phyloP scores from a whole-genome alignment of 1,284 basidiomycete species.

The Microbotryum silenes-acaulis region DNA sequence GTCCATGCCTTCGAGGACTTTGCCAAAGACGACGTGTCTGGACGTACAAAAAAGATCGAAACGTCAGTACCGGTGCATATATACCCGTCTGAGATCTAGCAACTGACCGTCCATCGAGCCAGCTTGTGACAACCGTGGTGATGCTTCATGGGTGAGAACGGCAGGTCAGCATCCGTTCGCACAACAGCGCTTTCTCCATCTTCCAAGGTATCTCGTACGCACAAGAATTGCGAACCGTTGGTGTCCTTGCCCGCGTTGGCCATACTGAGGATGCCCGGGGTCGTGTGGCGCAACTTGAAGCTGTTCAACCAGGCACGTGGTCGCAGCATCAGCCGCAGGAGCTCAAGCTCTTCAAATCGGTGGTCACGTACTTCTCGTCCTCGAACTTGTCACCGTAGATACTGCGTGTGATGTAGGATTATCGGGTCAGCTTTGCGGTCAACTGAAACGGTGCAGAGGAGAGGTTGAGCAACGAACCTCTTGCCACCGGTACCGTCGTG shows the following conservation, averaged over 20 bases:
- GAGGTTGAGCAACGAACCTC: neutral
- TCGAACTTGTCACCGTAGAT: conserved; percentile 40
- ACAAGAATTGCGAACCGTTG: conserved; percentile 48
- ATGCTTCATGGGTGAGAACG: conserved; percentile 55
- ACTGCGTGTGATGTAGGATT: neutral
- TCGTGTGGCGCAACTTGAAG: conserved; percentile 79
- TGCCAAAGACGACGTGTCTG: conserved; percentile 68
- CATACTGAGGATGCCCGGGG: conserved; percentile 80
- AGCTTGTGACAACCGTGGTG: conserved; percentile 59
- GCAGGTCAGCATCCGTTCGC: conserved; percentile 44
- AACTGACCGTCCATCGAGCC: conserved; percentile 37
- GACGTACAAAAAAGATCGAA: too few species aligned
- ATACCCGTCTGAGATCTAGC: too few species aligned
- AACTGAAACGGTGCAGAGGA: neutral
- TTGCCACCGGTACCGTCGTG: conserved; percentile 42
- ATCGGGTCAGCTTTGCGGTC: neutral
- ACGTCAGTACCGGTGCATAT: too few species aligned
- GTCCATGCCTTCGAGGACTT: conserved; percentile 83
- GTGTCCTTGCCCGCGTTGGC: conserved; percentile 79
- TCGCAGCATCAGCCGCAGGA: neutral
- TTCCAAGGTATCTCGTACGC: neutral
- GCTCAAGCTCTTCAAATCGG: neutral
- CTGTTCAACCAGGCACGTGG: neutral
- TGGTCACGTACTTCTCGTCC: conserved; percentile 46
- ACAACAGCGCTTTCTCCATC: too few species aligned